phyloP scores from a whole-genome alignment of 2,329 filamentous ascomycete genomes.

The Nemania abortiva region DNA sequence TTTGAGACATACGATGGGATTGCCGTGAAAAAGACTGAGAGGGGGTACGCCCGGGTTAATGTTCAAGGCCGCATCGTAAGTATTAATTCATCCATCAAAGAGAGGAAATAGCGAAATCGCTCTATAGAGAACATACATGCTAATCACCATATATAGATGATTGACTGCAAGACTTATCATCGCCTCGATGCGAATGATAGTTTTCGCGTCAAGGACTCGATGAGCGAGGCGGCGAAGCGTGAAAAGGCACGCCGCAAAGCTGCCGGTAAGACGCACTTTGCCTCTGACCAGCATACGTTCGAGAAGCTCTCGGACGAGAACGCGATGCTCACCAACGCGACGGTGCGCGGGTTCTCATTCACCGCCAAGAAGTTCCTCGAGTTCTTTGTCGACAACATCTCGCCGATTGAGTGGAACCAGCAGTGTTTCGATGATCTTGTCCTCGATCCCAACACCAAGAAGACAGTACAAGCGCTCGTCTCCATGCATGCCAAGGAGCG shows the following conservation, averaged over 20 bases:
- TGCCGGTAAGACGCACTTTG: conserved; percentile 42
- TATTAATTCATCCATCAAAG: background rate
- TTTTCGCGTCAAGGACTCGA: conserved; percentile 43
- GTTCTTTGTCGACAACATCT: conserved; percentile 44
- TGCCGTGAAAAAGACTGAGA: conserved; percentile 39
- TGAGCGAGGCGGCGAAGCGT: conserved; percentile 31
- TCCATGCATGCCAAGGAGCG: conserved; percentile 33
- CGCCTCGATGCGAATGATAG: conserved; percentile 46
- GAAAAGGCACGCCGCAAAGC: conserved; percentile 35
- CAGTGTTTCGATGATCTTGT: conserved; percentile 44
- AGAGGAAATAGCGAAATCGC: background rate
- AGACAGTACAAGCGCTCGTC: conserved; percentile 42
- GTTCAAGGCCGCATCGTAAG: conserved; percentile 50
- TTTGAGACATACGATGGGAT: conserved; percentile 53
- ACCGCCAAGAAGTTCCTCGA: conserved; percentile 51
- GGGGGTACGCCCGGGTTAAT: conserved; percentile 42
- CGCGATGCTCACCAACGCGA: conserved; percentile 44
- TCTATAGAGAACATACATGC: background rate
- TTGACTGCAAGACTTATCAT: conserved; percentile 53
- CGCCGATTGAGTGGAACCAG: conserved; percentile 40
- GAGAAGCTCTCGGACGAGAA: conserved; percentile 49
- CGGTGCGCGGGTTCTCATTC: conserved; percentile 51
- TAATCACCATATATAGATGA: conserved; percentile 44
- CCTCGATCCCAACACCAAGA: conserved; percentile 40
- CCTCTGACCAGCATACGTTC: conserved; percentile 39